Evolutionary conservation across 2,329 filamentous ascomycete genomes (phyloP).

Genomic region (Arthrobotrys conoides): DNA sequence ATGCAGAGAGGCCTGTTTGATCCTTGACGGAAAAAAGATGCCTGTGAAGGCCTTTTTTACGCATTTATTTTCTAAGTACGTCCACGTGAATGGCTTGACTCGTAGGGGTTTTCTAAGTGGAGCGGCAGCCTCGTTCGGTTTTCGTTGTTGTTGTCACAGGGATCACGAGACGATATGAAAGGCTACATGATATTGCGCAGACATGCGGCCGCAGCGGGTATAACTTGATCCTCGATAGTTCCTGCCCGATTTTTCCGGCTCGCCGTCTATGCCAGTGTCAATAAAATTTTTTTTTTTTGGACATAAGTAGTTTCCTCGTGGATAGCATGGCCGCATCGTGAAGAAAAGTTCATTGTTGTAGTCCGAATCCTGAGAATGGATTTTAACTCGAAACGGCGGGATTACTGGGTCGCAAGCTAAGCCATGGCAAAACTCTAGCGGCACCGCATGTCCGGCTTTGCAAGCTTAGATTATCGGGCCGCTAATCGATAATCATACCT

Average conservation of each 20-base stretch:
- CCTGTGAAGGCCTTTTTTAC: background rate
- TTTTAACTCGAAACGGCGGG: background rate
- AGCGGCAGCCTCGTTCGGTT: background rate
- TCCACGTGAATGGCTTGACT: background rate
- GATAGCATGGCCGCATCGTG: background rate
- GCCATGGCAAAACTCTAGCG: background rate
- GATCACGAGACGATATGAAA: background rate
- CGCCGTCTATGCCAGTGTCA: background rate
- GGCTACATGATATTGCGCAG: background rate
- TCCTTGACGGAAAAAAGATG: background rate
- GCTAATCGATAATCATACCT: no score
- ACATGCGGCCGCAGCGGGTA: background rate
- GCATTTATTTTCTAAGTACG: background rate
- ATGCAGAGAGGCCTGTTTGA: background rate
- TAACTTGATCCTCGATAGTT: background rate
- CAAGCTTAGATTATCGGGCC: no score
- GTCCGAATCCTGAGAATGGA: background rate
- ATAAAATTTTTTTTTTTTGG: background rate
- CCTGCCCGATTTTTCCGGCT: background rate
- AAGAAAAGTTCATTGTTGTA: background rate
- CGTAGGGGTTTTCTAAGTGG: background rate
- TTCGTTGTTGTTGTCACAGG: background rate
- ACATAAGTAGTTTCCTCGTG: background rate
- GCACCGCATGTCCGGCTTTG: background rate
- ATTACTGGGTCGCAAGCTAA: background rate